Percentiles rank a stretch among this genome's conserved stretches.
phyloP scores from a whole-genome alignment of 257 asterid genomes.

The Rhazya stricta region DNA sequence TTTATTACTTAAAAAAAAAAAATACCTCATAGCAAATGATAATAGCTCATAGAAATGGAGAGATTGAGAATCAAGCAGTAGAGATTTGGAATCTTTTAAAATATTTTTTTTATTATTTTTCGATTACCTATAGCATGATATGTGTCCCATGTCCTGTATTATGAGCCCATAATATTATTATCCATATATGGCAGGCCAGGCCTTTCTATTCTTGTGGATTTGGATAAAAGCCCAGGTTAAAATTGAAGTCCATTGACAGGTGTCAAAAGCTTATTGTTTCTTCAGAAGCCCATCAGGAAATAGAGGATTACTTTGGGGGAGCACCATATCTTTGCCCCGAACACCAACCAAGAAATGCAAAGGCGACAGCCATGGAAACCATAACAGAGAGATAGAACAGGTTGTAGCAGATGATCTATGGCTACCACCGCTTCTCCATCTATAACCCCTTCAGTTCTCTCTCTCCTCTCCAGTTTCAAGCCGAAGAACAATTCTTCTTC shows the following conservation, averaged over 20 bases:
- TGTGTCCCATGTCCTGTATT: no score
- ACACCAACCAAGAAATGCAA: not conserved
- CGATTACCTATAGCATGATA: no score
- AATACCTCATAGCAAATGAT: no score
- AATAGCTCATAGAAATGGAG: no score
- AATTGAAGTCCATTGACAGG: not conserved
- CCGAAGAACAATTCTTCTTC: not conserved
- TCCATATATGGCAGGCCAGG: no score
- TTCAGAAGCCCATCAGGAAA: not conserved
- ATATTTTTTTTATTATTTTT: no score
- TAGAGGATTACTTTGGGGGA: not conserved
- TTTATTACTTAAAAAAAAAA: no score
- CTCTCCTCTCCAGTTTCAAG: constrained; percentile 5
- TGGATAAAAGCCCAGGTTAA: no score
- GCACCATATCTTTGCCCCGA: not conserved
- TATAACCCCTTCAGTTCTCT: constrained; percentile 6
- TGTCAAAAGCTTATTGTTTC: not conserved
- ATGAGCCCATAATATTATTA: no score
- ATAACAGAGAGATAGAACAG: not conserved
- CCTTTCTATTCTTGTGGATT: not conserved
- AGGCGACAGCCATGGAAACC: not conserved
- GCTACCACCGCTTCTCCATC: constrained; percentile 16
- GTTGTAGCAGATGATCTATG: constrained; percentile 2
- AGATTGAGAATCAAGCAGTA: no score
- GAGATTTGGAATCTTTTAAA: no score